Base-by-base conservation (phyloP, 2,329 filamentous ascomycete species). In the Colletotrichum lindemuthianum region DNA sequence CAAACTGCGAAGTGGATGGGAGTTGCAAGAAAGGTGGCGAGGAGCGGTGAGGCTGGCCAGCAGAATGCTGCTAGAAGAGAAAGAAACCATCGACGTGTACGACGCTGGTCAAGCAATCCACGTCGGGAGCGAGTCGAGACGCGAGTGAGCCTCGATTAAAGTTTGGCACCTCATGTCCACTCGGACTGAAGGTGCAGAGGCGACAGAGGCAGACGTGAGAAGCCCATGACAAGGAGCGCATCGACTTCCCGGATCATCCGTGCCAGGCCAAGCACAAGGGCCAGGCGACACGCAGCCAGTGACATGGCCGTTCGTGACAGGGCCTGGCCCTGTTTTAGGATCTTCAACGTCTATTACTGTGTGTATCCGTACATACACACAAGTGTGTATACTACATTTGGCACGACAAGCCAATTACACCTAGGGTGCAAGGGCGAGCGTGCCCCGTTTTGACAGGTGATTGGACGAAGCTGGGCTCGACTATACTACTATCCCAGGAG, bases 171-270 rank as follows among this genome's bases (percentile, higher is more conserved):
- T 52, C 34, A 59, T 45, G 41, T 33, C 52, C 59, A 63, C 47
- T 52, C 54, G 59, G 48, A 24, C 11, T 58, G 44, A 16, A 33
- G 34, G 13, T 40, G 39, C 4, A 34, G 53, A 52, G 63, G 51
- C 63, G 58, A 32, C 32, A 59, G 41, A 48, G 53, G 33, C 48
- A 44, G 43, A 16, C 24, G 24, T 4, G 24, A 51, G 32, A 32
- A 36, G 36, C 13, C 33, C 32, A 51, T 10, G 44, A 57, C 34
- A 36, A 54, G 43, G 63, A 52, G 63, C 59, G 58, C 59, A 47
- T 63, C 59, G 63, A 48, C 52, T 66, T 66, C 63, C 63, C 63
- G 63, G 52, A 66, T 63, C 49, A 59, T 63, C 63, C 63, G 53
- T 63, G 52, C 63, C 33, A 59, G 47, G 47, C 59, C 48, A 16